Base-by-base conservation (phyloP, 73 alveolate species). In the Breviolum minutum region DNA sequence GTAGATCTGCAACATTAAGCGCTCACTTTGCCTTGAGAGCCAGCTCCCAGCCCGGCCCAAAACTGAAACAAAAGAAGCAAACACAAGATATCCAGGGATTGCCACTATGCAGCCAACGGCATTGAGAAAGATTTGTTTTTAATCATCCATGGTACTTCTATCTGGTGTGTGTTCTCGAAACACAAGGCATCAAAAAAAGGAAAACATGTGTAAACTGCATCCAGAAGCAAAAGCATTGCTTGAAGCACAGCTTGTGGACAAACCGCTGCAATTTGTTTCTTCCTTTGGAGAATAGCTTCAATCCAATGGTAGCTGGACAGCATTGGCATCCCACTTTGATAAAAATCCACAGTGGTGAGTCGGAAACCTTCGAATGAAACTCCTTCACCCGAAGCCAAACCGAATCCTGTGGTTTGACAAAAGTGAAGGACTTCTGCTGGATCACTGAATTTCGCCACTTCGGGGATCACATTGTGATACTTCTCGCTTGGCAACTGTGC, bases 201-300 rank as follows among this genome's bases (percentile, higher is more conserved):
- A 5, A 62, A 7, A 8, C 63, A 8, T 62, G n/a, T n/a, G n/a
- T n/a, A 30, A n/a, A 27, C 13, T 12, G 32, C 54, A 40, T 30
- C 88, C 69, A 48, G 88, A 14, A 40, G 88, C 92, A 83, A 26
- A 70, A 83, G 54, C 95, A 63, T 86, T 32, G 95, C 95, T 80
- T 88, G 95, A n/a, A 88, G 64, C 61, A 88, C 86, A 24, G 95
- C 95, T 7, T 61, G 64, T 26, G 95, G 86, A 71, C 95, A 88
- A 19, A 88, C 86, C 30, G 62, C 86, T 12, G 95, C 95, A 54
- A 88, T 85, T 2, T 64, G 54, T 17, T n/a, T 8, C 73, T 88
- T 88, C 54, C 54, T 29, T 24, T 69, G 70, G 62, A 88, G 60
- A 11, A 88, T 40, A 70, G 70, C 64, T n/a, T 88, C 95, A 19